phyloP scores from a whole-genome alignment of 1,284 basidiomycete species.

The Tylopilus sp. region DNA sequence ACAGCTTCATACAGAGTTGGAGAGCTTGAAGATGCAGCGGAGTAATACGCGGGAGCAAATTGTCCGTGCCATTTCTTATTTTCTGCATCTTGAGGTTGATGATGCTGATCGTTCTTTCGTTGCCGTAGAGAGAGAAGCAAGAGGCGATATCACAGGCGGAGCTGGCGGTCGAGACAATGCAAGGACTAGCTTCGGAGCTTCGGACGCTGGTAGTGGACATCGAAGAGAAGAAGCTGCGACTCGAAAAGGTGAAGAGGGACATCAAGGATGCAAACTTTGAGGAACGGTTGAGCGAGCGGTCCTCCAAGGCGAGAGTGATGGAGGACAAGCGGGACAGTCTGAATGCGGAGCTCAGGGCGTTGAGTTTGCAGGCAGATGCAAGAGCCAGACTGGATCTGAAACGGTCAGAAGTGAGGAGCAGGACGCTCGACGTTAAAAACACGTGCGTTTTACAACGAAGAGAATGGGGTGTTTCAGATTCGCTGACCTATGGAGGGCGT shows the following conservation, averaged over 20 bases:
- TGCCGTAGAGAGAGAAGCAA: conserved; percentile 47
- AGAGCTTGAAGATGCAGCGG: conserved; percentile 51
- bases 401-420: conserved; percentile 62
- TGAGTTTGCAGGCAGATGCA: conserved; percentile 81
- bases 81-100: conserved; percentile 1
- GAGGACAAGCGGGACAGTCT: conserved; percentile 73
- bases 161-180: conserved; percentile 52
- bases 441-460: conserved; percentile 47
- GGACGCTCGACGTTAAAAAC: conserved; percentile 60
- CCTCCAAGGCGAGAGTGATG: conserved; percentile 51
- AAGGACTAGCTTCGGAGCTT: conserved; percentile 56
- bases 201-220: conserved; percentile 61
- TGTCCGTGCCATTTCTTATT: conserved; percentile 38
- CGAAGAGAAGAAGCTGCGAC: conserved; percentile 59
- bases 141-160: conserved; percentile 52
- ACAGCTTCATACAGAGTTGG: conserved; percentile 50
- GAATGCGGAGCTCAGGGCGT: conserved; percentile 65
- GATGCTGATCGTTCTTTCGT: conserved; percentile 5
- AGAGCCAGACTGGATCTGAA: conserved; percentile 82
- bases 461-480: neutral
- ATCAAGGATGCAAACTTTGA: conserved; percentile 67
- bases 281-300: conserved; percentile 60
- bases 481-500: neutral
- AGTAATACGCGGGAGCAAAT: conserved; percentile 57
- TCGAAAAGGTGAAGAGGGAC: conserved; percentile 56